Base-by-base conservation (phyloP, 768 basidiomycete genomes). In the Mycena latifolia region DNA sequence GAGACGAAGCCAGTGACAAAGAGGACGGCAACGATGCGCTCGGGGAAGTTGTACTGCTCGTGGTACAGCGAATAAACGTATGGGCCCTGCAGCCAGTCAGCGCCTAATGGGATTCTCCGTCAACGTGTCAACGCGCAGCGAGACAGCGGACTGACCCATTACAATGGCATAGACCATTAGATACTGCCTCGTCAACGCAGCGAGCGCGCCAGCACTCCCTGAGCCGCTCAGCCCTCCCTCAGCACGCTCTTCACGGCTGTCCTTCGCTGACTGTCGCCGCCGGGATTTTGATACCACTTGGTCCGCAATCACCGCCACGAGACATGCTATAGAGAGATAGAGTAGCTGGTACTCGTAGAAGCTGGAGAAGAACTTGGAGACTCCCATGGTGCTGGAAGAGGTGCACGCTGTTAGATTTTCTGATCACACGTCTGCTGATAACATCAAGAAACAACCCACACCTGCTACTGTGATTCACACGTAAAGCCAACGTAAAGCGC, bases 41-140 rank as follows among this genome's bases (percentile, higher is more conserved):
- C 90, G 0, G 89, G 79, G 72, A 89, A 87, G 12, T 72, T 76
- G 66, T 92, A 91, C 71, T 92, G 89, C 46, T 91, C 89, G 50
- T 82, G 81, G 74, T 92, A 93, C 0, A 93, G 77, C 18, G 91
- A 90, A 70, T 92, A 93, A 0, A 93, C 81, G 71, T 93, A 93
- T 18, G 92, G 92, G 0, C 92, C 92, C 75, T 93, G 91, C 17
- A 93, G 80, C 91, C 92, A 92, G 75, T 93, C 91, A 41, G 91
- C 89, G 62, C 87, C 91, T 92, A 70, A 39, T 55, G 24, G 37
- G 17, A 33, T 53, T 15, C 43, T 31, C 39, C 50, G 54, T 47
- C 61, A 52, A 60, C 48, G 63, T 53, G 47, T 52, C 37, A 17
- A 55, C 43, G 15, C 20, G 8, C 17, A 52, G 28, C 20, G 55